Conservation (phyloP, 2,329 filamentous ascomycete genomes). For the Myriosclerotinia curreyana region DNA sequence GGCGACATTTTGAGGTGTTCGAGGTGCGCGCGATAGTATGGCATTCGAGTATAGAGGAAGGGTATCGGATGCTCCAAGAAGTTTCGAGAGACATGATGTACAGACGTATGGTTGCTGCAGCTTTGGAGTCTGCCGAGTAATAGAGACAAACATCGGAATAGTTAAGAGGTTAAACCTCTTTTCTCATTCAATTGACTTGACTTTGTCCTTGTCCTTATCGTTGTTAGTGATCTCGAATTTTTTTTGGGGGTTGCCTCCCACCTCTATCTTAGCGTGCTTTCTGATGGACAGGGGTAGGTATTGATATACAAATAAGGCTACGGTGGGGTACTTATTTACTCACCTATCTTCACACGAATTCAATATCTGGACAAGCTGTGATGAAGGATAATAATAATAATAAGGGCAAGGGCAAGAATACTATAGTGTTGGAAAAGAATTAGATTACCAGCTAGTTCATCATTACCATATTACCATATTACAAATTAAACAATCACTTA, state of each 20-base stretch:
- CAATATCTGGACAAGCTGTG: neutral
- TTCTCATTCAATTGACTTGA: neutral
- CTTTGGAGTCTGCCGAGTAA: constrained; percentile 30
- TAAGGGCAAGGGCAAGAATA: neutral
- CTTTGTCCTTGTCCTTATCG: neutral
- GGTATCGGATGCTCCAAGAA: constrained; percentile 17
- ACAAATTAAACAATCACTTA: neutral
- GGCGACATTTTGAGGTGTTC: constrained; percentile 13
- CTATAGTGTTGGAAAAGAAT: neutral
- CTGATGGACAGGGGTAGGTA: constrained; percentile 2
- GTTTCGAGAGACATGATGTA: constrained; percentile 30
- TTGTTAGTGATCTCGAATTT: neutral
- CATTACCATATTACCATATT: neutral
- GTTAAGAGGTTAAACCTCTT: constrained; percentile 10
- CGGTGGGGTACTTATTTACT: too few species aligned
- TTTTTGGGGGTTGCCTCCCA: constrained; percentile 7
- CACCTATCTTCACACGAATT: too few species aligned
- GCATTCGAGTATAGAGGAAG: constrained; percentile 11
- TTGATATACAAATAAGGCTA: too few species aligned
- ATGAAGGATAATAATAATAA: too few species aligned
- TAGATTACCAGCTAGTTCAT: neutral
- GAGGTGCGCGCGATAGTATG: constrained; percentile 12
- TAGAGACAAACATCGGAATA: constrained; percentile 31
- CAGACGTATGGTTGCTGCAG: constrained; percentile 30
- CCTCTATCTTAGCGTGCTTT: constrained; percentile 18